Evolutionary conservation across 2,329 filamentous ascomycete genomes (phyloP).

Genomic region (Trichoderma sp.): DNA sequence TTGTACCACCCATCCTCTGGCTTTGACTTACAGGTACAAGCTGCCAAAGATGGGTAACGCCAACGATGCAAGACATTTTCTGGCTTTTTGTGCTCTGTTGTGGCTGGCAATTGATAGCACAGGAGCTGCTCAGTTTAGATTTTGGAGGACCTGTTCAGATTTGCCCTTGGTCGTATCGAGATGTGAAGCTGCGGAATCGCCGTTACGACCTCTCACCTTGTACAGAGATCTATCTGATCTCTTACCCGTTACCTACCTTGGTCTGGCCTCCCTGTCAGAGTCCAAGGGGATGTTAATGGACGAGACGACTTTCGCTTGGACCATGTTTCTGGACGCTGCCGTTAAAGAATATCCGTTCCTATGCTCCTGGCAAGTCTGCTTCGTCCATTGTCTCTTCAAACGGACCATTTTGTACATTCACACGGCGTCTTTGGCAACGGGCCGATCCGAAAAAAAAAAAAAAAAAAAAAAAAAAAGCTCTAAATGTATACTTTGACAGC

Average conservation of each 20-base stretch:
- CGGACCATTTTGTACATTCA: background rate
- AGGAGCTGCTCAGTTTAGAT: slow-evolving; percentile 2
- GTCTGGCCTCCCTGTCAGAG: background rate
- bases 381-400: background rate
- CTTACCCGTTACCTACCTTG: background rate
- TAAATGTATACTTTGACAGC: slow-evolving; percentile 24
- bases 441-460: slow-evolving; percentile 36
- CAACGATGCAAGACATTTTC: slow-evolving; percentile 26
- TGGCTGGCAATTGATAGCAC: slow-evolving; percentile 7
- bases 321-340: background rate
- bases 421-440: slow-evolving; percentile 29
- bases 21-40: slow-evolving; percentile 18
- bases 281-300: background rate
- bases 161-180: background rate
- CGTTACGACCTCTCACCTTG: slow-evolving; percentile 24
- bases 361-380: background rate
- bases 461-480: no score
- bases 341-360: background rate
- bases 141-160: background rate
- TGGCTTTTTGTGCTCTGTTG: slow-evolving; percentile 8
- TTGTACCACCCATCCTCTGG: slow-evolving; percentile 6
- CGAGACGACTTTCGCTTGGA: background rate
- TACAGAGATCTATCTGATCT: slow-evolving; percentile 28
- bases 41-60: slow-evolving; percentile 4
- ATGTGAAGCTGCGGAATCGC: slow-evolving; percentile 18